Evolutionary conservation across 208 protist species (phyloP).

Genomic region (Leishmania amazonensis): DNA sequence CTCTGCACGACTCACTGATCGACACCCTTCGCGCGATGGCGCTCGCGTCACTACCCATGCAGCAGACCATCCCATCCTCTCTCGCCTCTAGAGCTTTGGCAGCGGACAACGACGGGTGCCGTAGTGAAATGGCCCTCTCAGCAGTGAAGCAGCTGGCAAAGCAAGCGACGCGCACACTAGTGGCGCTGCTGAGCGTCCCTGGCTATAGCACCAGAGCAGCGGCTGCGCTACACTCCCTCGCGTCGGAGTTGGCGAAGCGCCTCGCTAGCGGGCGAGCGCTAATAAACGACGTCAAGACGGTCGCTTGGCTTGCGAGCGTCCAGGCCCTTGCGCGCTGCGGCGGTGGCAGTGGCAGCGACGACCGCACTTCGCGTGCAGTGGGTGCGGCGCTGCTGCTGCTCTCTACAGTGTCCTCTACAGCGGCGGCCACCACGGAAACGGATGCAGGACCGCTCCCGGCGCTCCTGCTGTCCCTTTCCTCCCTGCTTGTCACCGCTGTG

Average conservation of each 20-base stretch:
- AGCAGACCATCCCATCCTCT: slow-evolving; percentile 7
- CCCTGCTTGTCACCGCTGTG: slow-evolving; percentile 17
- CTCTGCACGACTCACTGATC: slow-evolving; percentile 17
- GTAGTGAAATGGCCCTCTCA: neutral
- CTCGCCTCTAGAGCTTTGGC: neutral
- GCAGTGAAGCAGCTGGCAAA: slow-evolving; percentile 32
- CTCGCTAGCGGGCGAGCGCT: slow-evolving; percentile 11
- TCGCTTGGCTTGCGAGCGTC: slow-evolving; percentile 34
- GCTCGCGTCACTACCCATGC: slow-evolving; percentile 27
- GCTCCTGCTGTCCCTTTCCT: slow-evolving; percentile 14
- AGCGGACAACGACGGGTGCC: neutral
- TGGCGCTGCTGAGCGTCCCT: slow-evolving; percentile 17
- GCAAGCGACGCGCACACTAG: slow-evolving; percentile 26
- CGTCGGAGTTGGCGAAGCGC: slow-evolving; percentile 3
- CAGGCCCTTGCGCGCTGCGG: slow-evolving; percentile 9
- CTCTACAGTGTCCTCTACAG: neutral
- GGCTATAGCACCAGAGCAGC: neutral
- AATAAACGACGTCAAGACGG: slow-evolving; percentile 27
- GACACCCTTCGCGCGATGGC: slow-evolving; percentile 29
- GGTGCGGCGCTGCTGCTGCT: neutral
- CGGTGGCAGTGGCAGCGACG: neutral
- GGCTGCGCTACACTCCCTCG: slow-evolving; percentile 12
- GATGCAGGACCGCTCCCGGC: slow-evolving; percentile 3
- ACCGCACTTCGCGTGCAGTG: neutral
- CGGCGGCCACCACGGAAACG: neutral